Evolutionary conservation across 805 yeast species (phyloP), one percentile per base, ranked within the genome.

Genomic region (Teunomyces kruisii): DNA sequence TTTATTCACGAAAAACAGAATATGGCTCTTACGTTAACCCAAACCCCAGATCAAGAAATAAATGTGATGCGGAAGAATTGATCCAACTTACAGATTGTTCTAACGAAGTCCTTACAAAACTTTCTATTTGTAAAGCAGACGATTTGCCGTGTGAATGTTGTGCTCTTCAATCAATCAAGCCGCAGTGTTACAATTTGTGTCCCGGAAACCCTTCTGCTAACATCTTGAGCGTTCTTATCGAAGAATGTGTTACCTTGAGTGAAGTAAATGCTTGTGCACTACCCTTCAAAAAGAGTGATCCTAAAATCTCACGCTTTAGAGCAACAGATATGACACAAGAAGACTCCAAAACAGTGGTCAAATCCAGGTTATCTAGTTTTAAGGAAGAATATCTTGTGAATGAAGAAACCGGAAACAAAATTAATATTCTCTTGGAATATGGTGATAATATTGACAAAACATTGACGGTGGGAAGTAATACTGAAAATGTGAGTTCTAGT

Each of bases 71-170:
- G 15, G 63, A 70, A 39, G 80, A 76, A 48, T 54, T 74, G 30
- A 65, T 68, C 38, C 67, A 66, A 32, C 59, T 76, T 27, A 64
- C 74, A 2, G 48, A 51, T 14, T 78, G 82, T 56, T 75, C 79
- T 28, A 73, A 70, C 52, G 77, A 72, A 44, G 74, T 78, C 10
- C 60, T 77, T 33, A 53, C 64, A 26, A 73, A 64, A 48, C 62
- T 78, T 47, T 79, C 76, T 51, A 75, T 68, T 44, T 78, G 83
- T 53, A 72, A 75, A 50, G 73, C 80, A 4, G 75, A 74, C 53
- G 82, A 78, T 58, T 61, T 75, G 50, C 80, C 80, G 1, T 78
- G 82, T 58, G 81, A 76, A 49, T 78, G 83, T 50, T 76, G 81
- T 58, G 81, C 82, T 8, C 62, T 78, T 29, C 81, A 78, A 56